Evolutionary conservation across 768 basidiomycete species (phyloP), one percentile per base, ranked within the genome.

Genomic region (Coprinopsis sp.): DNA sequence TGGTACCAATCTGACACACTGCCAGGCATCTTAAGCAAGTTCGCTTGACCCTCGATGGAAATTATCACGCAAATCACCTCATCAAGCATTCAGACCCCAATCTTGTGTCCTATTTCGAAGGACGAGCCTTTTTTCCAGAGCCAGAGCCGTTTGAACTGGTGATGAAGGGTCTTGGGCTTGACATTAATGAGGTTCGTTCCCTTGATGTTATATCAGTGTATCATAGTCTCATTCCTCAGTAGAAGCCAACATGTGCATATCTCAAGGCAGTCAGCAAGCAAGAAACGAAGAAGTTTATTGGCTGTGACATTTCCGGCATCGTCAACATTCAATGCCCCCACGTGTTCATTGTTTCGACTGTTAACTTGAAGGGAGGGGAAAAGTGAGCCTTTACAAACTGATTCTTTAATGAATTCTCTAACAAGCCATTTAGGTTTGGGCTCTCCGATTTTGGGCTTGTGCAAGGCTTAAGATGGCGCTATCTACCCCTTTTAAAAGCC

Each of bases 311-410:
- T 1, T 59, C 58, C 0, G 63, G 63, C 0, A 49, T 62, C 1
- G 59, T 64, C 21, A 57, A 59, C 16, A 34, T 54, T 4, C 58
- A 62, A 37, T 66, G 64, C 33, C 39, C 42, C 14, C 63, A 66
- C 36, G 50, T 57, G 5, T 51, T 58, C 13, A 42, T 61, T 7
- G 33, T 49, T 11, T 52, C 56, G 1, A 54, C 21, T 3, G 60
- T 59, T 1, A 64, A 67, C 49, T 53, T 67, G 10, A 57, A 64
- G 24, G 31, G 54, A 0, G 63, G 63, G 0, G 64, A 67, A 55
- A 24, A 37, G 64, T 64, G 38, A 7, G 51, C n/a, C n/a, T n/a
- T n/a, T n/a, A n/a, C n/a, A n/a, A n/a, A n/a, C n/a, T n/a, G n/a
- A n/a, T n/a, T n/a, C n/a, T n/a, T n/a, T n/a, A n/a, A n/a, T n/a